These are phyloP conservation scores for Rutstroemia sp. DNA, from an alignment of 2,329 filamentous ascomycete genomes.

Conservation along the genomic window DNA sequence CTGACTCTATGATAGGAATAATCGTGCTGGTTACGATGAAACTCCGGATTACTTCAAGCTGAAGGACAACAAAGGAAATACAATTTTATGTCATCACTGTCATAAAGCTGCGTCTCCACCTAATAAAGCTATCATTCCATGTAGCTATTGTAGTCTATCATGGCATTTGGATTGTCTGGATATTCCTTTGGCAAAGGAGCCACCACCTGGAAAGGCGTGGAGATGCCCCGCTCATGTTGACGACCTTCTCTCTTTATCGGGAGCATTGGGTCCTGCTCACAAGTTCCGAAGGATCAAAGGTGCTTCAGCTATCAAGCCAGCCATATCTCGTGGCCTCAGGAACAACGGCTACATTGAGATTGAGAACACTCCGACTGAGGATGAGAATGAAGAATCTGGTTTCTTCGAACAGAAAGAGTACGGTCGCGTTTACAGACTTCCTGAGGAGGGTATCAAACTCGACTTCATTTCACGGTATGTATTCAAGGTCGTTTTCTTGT, in stretches of 20 bases:
- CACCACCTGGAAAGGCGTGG: slow-evolving; percentile 67
- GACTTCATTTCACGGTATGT: slow-evolving; percentile 64
- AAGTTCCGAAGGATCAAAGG: slow-evolving; percentile 54
- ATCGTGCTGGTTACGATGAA: slow-evolving; percentile 46
- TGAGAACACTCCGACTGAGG: slow-evolving; percentile 50
- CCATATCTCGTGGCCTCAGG: slow-evolving; percentile 53
- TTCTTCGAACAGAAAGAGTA: slow-evolving; percentile 54
- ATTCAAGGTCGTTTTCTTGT: background rate
- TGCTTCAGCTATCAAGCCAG: slow-evolving; percentile 42
- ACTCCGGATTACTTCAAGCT: slow-evolving; percentile 59
- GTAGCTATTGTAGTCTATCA: slow-evolving; percentile 70
- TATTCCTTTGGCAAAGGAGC: slow-evolving; percentile 73
- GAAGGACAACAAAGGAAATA: slow-evolving; percentile 63
- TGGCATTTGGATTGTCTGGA: slow-evolving; percentile 94
- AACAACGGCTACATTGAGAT: slow-evolving; percentile 70
- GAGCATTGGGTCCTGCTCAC: slow-evolving; percentile 50
- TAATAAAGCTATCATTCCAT: slow-evolving; percentile 69
- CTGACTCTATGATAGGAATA: slow-evolving; percentile 35
- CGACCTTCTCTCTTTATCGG: slow-evolving; percentile 58
- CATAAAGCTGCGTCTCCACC: slow-evolving; percentile 54
- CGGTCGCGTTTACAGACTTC: slow-evolving; percentile 58
- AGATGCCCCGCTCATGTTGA: slow-evolving; percentile 83
- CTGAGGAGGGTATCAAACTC: slow-evolving; percentile 56
- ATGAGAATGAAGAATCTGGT: slow-evolving; percentile 37
- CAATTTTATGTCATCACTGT: slow-evolving; percentile 73